Evolutionary conservation across 1,139 yeast genomes (phyloP).

Genomic region (Debaryomyces fabryi): DNA sequence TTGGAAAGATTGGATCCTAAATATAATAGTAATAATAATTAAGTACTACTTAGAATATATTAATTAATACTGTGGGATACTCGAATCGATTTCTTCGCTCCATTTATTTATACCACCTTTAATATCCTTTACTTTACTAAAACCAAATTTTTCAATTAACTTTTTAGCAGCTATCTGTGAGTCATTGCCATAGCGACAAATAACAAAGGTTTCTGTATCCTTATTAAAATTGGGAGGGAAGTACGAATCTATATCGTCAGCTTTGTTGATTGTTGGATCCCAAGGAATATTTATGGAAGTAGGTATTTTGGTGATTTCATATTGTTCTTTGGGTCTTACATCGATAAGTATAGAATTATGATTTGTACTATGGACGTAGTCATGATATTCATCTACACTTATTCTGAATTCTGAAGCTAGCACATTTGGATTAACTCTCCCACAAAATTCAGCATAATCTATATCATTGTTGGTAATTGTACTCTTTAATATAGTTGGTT

Average conservation of each 20-base stretch:
- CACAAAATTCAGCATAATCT: conserved; percentile 78
- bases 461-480: conserved; percentile 49
- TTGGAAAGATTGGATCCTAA: conserved; percentile 56
- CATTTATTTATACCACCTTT: conserved; percentile 79
- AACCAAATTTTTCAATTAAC: conserved; percentile 53
- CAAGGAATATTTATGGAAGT: conserved; percentile 67
- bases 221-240: conserved; percentile 29
- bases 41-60: not conserved
- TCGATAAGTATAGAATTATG: conserved; percentile 53
- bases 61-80: conserved; percentile 66
- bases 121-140: conserved; percentile 61
- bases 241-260: conserved; percentile 25
- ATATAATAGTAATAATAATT: not conserved
- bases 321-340: conserved; percentile 83
- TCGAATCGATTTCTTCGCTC: conserved; percentile 61
- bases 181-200: conserved; percentile 91
- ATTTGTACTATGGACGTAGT: conserved; percentile 12
- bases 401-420: conserved; percentile 48
- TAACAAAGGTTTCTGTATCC: conserved; percentile 39
- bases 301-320: conserved; percentile 61
- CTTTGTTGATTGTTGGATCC: conserved; percentile 45
- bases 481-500: conserved; percentile 48
- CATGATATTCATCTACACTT: conserved; percentile 44
- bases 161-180: conserved; percentile 75
- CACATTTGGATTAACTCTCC: conserved; percentile 53